A percentile compares a stretch with the other conserved stretches of the same genome.
Conservation (phyloP, 2,329 filamentous ascomycete species). For the Ophiostoma angusticollis region DNA sequence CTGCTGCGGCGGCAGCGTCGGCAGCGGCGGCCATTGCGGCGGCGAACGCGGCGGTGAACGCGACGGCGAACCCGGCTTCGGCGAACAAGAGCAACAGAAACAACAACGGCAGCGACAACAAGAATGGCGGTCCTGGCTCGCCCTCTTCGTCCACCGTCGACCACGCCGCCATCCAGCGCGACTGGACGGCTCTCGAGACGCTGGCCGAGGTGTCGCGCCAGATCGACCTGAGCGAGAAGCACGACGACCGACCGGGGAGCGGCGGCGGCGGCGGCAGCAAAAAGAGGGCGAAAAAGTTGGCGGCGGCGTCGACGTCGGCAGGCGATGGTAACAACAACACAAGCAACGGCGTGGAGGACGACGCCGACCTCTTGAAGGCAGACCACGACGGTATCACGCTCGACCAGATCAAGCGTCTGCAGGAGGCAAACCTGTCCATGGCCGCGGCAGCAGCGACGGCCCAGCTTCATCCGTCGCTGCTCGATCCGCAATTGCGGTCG, state of each 20-base stretch:
- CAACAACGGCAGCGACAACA: neutral
- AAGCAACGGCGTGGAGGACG: conserved; percentile 8
- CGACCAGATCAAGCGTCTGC: conserved; percentile 37
- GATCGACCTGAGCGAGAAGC: conserved; percentile 54
- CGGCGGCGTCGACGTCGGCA: no score
- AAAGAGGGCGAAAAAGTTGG: conserved; percentile 1
- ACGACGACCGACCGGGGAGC: conserved; percentile 29
- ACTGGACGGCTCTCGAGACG: conserved; percentile 73
- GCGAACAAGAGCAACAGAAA: conserved; percentile 13
- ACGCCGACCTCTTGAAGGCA: no score
- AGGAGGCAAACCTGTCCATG: conserved; percentile 39
- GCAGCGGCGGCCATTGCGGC: conserved; percentile 7
- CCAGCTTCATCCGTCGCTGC: conserved; percentile 39
- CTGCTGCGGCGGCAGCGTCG: conserved; percentile 3
- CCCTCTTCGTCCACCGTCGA: conserved; percentile 17
- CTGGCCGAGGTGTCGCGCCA: conserved; percentile 79
- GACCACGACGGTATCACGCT: conserved; percentile 11
- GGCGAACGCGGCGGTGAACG: no score
- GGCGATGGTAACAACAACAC: no score
- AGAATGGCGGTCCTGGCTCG: neutral
- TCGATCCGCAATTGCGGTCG: conserved; percentile 32
- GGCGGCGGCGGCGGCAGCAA: neutral
- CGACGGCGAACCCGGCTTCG: conserved; percentile 11
- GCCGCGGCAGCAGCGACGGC: conserved; percentile 45
- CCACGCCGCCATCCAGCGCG: conserved; percentile 30